These are phyloP conservation scores for Eucalyptus sideroxylon DNA, from an alignment of 345 rosid species.

Conservation along the genomic window DNA sequence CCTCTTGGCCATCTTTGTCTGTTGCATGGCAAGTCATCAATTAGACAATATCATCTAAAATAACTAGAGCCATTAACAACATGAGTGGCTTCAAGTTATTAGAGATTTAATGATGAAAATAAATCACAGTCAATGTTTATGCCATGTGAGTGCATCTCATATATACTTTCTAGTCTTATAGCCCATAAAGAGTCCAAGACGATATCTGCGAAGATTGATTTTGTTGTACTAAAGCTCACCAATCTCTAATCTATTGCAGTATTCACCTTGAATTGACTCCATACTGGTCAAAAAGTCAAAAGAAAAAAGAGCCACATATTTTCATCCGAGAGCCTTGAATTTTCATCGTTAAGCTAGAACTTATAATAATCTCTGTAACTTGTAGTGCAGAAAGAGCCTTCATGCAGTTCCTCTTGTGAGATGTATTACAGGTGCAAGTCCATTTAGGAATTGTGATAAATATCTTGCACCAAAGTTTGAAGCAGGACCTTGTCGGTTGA, in stretches of 20 bases:
- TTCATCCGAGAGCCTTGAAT: neutral
- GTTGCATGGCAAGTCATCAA: neutral
- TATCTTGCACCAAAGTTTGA: neutral
- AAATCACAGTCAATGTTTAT: neutral
- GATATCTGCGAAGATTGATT: neutral
- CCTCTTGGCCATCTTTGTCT: constrained; percentile 32
- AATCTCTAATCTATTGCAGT: neutral
- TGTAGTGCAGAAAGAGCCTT: neutral
- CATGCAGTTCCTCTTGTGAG: neutral
- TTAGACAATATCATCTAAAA: neutral
- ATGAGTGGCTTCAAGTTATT: neutral
- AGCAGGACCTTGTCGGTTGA: neutral
- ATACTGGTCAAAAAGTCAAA: neutral
- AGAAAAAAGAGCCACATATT: neutral
- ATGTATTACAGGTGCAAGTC: neutral
- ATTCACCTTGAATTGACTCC: neutral
- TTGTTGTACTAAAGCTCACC: neutral
- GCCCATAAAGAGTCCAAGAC: neutral
- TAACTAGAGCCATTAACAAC: neutral
- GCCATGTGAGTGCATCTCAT: neutral
- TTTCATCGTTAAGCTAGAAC: neutral
- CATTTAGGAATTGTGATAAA: neutral
- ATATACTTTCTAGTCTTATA: neutral
- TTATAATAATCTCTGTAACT: neutral
- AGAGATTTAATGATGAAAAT: neutral